Base-by-base conservation (phyloP, 177 flowering plant genomes). In the Vitis hybrid region DNA sequence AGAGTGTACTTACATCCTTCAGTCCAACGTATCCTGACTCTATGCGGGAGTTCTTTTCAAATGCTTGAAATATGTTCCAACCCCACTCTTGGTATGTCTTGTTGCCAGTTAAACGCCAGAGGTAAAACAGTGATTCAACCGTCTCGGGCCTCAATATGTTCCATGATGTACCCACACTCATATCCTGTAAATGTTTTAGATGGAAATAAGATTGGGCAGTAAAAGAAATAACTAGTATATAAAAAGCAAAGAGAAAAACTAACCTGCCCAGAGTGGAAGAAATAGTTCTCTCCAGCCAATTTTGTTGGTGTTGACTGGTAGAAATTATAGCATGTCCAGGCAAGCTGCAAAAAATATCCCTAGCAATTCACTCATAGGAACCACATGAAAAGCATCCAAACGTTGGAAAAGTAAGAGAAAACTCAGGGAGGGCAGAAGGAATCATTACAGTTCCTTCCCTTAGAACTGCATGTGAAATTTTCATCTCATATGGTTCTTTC, bases 1-100 rank as follows among this genome's bases (percentile, higher is more conserved):
- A 63, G 58, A 72, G 60, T 61, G 57, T 7, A 35, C 98, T 87
- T 84, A 96, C 99, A 88, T 96, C 99, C 78, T 88, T 90, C 61
- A 96, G 80, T 64, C 99, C 98, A 64, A 96, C 98, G 82, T 96
- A 96, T 76, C 98, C 99, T 0, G 97, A 74, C 61, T 91, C 97
- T 53, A 79, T 66, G 32, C 98, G 94, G 18, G 94, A 96, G 77
- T 93, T 90, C 89, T 86, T 94, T 78, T 96, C 99, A 81, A 96
- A 96, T 71, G 99, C 99, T 87, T 92, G 91, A 68, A 96, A 96
- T 68, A 94, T 96, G 74, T 94, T 90, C 99, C 99, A 96, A 70
- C 99, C 99, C 98, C 99, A 96, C 53, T 96, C 99, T 82, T 90
- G 86, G 77, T 94, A 96, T 58, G 99, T 96, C 77, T 83, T 90